These are phyloP conservation scores for Waltiozyma sp. DNA, from an alignment of 1,139 yeast genomes.

Conservation along the genomic window DNA sequence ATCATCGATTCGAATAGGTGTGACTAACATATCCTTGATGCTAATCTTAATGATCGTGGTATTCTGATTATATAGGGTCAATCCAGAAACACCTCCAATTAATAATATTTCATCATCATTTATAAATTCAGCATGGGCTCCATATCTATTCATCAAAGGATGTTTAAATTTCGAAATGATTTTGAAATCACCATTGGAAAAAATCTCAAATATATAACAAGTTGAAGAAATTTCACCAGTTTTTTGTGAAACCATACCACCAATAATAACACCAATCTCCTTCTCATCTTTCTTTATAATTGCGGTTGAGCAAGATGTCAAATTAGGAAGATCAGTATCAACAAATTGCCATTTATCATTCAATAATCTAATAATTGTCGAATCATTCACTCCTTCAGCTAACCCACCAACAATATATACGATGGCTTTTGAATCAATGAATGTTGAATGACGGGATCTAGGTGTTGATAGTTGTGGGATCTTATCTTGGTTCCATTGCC, in stretches of 20 bases:
- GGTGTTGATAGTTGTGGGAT: conserved; percentile 31
- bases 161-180: conserved; percentile 5
- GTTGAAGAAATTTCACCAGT: conserved; percentile 22
- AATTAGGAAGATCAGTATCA: background rate
- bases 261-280: conserved; percentile 35
- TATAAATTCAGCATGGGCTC: conserved; percentile 27
- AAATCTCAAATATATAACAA: conserved; percentile 26
- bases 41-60: conserved; percentile 30
- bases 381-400: conserved; percentile 5
- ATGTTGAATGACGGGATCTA: conserved; percentile 45
- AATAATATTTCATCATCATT: conserved; percentile 27
- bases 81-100: conserved; percentile 51
- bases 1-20: conserved; percentile 23
- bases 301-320: conserved; percentile 12
- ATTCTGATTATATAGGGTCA: conserved; percentile 26
- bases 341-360: background rate
- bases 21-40: conserved; percentile 15
- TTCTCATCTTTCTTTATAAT: conserved; percentile 10
- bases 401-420: conserved; percentile 41
- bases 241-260: conserved; percentile 36
- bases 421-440: conserved; percentile 28
- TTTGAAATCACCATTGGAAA: conserved; percentile 8
- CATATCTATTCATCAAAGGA: conserved; percentile 33
- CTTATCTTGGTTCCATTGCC: conserved; percentile 33
- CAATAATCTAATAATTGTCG: conserved; percentile 15